phyloP scores from a whole-genome alignment of 768 basidiomycete genomes.

The Auriscalpium orientale region DNA sequence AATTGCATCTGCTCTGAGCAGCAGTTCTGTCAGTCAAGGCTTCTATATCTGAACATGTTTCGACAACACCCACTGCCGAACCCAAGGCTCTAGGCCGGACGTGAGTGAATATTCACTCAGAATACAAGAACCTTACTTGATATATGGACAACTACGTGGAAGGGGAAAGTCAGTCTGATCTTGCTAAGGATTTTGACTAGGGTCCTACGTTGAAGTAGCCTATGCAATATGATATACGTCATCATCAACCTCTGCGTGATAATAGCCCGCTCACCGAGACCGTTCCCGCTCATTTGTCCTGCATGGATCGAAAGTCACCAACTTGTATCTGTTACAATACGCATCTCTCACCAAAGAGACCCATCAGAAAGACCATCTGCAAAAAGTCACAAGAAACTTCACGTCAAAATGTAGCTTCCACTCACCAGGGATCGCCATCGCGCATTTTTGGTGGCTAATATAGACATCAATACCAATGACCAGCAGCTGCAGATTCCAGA shows the following conservation, averaged over 20 bases:
- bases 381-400: not conserved
- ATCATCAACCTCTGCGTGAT: no score
- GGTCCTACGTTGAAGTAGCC: constrained; percentile 1
- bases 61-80: not conserved
- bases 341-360: not conserved
- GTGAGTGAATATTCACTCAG: not conserved
- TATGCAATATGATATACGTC: not conserved
- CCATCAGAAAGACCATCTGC: constrained; percentile 2
- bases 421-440: constrained; percentile 1
- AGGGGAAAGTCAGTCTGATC: not conserved
- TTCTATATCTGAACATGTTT: not conserved
- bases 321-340: no score
- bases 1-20: not conserved
- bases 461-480: not conserved
- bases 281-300: constrained; percentile 2
- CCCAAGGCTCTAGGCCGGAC: not conserved
- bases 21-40: no score
- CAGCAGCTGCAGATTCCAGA: not conserved
- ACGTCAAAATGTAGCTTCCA: not conserved
- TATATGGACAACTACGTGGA: not conserved
- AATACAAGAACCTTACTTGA: not conserved
- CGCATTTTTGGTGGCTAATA: not conserved
- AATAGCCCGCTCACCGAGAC: not conserved
- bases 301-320: no score
- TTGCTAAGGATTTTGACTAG: not conserved